These are phyloP conservation scores for Aspergillus proliferans DNA, from an alignment of 2,329 filamentous ascomycete species.

Conservation along the genomic window DNA sequence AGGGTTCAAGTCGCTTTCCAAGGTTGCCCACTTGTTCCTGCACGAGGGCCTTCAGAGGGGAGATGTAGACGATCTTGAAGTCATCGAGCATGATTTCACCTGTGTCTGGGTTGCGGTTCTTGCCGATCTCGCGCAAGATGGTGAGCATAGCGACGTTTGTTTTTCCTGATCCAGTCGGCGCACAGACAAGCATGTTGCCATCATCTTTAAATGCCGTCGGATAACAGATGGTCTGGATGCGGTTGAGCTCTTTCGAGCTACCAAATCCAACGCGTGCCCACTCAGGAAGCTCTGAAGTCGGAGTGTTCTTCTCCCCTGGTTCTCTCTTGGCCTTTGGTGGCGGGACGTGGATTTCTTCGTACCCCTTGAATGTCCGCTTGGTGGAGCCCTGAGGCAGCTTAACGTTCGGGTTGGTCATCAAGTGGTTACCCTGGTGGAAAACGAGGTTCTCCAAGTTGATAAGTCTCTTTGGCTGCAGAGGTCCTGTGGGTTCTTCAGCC, in stretches of 20 bases:
- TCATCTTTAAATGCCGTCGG: slow-evolving; percentile 87
- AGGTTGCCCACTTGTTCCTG: slow-evolving; percentile 99
- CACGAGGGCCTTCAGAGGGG: slow-evolving; percentile 88
- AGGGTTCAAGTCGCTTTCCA: slow-evolving; percentile 80
- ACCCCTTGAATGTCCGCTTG: slow-evolving; percentile 93
- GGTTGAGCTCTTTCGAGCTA: slow-evolving; percentile 79
- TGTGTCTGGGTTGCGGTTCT: slow-evolving; percentile 79
- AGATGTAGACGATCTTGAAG: slow-evolving; percentile 98
- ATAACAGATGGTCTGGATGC: slow-evolving; percentile 91
- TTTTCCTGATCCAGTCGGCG: slow-evolving; percentile 94
- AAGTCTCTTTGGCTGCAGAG: slow-evolving; percentile 75
- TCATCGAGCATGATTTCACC: slow-evolving; percentile 93
- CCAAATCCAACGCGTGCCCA: slow-evolving; percentile 88
- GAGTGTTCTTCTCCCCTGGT: slow-evolving; percentile 71
- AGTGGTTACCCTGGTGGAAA: slow-evolving; percentile 95
- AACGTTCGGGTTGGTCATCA: slow-evolving; percentile 99
- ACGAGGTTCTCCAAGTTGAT: slow-evolving; percentile 95
- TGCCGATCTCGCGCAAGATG: slow-evolving; percentile 93
- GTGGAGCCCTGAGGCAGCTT: slow-evolving; percentile 89
- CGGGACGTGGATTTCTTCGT: slow-evolving; percentile 96
- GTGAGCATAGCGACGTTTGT: slow-evolving; percentile 98
- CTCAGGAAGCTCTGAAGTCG: slow-evolving; percentile 80
- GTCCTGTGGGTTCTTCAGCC: slow-evolving; percentile 57
- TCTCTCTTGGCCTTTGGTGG: slow-evolving; percentile 82
- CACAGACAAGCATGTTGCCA: slow-evolving; percentile 96